phyloP scores from a whole-genome alignment of 768 basidiomycete genomes.

The Collybia mongolica region DNA sequence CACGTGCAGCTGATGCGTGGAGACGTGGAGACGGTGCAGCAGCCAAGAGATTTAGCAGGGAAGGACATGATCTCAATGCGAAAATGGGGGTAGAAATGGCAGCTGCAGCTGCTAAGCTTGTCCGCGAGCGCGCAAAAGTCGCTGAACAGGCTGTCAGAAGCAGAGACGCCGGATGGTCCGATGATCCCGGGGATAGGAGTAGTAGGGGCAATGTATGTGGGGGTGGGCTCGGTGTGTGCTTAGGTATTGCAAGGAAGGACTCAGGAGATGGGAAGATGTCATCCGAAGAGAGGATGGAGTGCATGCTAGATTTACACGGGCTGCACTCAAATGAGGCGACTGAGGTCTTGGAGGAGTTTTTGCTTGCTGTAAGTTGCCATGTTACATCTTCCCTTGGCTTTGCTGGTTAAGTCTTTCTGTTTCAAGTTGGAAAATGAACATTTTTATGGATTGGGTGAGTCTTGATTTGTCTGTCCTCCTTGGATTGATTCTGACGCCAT shows the following conservation, averaged over 20 bases:
- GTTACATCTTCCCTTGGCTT: not conserved
- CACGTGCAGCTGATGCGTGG: slow-evolving; percentile 96
- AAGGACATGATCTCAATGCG: slow-evolving; percentile 91
- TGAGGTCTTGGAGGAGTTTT: slow-evolving; percentile 86
- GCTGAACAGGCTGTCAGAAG: slow-evolving; percentile 74
- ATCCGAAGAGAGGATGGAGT: slow-evolving; percentile 89
- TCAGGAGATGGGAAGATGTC: slow-evolving; percentile 55
- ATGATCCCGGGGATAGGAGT: slow-evolving; percentile 79
- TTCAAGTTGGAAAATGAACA: slow-evolving; percentile 80
- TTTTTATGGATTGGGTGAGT: slow-evolving; percentile 80
- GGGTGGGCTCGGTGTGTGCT: slow-evolving; percentile 77
- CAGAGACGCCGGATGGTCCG: slow-evolving; percentile 74
- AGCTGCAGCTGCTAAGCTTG: slow-evolving; percentile 80
- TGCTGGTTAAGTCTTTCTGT: not conserved
- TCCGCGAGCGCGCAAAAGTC: slow-evolving; percentile 75
- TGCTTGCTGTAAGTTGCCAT: slow-evolving; percentile 68
- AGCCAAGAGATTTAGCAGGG: slow-evolving; percentile 91
- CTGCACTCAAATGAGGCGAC: slow-evolving; percentile 92
- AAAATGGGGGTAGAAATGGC: slow-evolving; percentile 89
- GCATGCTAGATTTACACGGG: slow-evolving; percentile 87
- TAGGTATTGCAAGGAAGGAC: slow-evolving; percentile 77
- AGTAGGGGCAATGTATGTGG: slow-evolving; percentile 75
- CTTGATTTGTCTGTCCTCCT: not conserved
- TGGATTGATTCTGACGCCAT: not conserved
- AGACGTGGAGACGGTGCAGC: slow-evolving; percentile 92